A percentile compares a stretch with the other conserved stretches of the same genome.
phyloP scores from a whole-genome alignment of 371 early-diverging fungal species.

The Catenaria anguillulae region DNA sequence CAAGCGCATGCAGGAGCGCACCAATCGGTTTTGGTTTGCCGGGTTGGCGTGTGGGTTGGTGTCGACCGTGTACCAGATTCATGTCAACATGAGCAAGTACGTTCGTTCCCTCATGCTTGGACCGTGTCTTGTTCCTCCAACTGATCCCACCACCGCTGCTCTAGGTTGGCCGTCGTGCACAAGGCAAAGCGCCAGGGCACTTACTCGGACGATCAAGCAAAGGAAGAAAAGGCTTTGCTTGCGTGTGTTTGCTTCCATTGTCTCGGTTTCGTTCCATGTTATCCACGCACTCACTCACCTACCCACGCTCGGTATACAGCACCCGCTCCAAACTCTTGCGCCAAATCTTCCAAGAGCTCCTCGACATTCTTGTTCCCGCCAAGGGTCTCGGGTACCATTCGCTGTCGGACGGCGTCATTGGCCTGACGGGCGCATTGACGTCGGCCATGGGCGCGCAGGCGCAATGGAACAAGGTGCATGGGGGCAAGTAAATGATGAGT shows the following conservation, averaged over 20 bases:
- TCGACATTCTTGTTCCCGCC: slow-evolving; percentile 46
- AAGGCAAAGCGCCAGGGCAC: not conserved
- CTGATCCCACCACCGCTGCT: too few relatives aligned
- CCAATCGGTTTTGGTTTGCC: slow-evolving; percentile 2
- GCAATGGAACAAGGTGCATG: slow-evolving; percentile 35
- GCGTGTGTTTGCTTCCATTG: not conserved
- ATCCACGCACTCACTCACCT: too few relatives aligned
- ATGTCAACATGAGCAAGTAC: too few relatives aligned
- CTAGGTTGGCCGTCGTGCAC: not conserved
- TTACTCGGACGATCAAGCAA: too few relatives aligned
- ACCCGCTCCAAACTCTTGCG: not conserved
- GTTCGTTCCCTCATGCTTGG: too few relatives aligned
- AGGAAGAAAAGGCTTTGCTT: not conserved
- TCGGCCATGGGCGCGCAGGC: slow-evolving; percentile 29
- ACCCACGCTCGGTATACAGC: not conserved
- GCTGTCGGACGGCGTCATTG: slow-evolving; percentile 46
- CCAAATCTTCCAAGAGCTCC: slow-evolving; percentile 40
- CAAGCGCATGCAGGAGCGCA: not conserved
- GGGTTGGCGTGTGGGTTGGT: not conserved
- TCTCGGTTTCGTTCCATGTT: not conserved
- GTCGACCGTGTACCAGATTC: not conserved
- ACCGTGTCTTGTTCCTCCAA: too few relatives aligned
- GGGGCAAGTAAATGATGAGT: too few relatives aligned
- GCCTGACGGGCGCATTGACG: slow-evolving; percentile 43
- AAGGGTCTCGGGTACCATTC: slow-evolving; percentile 36